Conservation (phyloP, 2,329 filamentous ascomycete species). For the Trichocomaceae sp. region DNA sequence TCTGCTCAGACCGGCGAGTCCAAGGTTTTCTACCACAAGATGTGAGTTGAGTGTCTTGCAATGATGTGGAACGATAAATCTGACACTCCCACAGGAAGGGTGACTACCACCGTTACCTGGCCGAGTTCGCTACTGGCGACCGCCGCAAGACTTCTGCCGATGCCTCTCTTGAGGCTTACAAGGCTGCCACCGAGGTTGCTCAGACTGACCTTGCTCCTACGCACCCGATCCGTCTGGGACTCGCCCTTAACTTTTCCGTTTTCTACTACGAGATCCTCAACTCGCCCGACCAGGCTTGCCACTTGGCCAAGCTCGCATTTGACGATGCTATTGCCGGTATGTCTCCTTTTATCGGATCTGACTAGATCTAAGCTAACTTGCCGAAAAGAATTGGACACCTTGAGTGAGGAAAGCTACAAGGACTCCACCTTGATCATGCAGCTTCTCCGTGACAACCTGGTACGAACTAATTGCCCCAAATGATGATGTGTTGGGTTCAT, state of each 20-base stretch:
- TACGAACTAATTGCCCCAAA: slow-evolving; percentile 34
- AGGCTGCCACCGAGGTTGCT: slow-evolving; percentile 83
- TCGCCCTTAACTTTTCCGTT: slow-evolving; percentile 93
- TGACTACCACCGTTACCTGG: slow-evolving; percentile 98
- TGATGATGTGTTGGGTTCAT: background rate
- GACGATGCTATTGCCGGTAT: slow-evolving; percentile 87
- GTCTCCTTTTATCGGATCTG: slow-evolving; percentile 22
- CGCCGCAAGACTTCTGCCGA: slow-evolving; percentile 92
- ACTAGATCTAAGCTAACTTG: slow-evolving; percentile 17
- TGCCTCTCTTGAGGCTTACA: slow-evolving; percentile 95
- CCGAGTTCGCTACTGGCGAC: slow-evolving; percentile 90
- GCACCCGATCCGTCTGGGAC: slow-evolving; percentile 85
- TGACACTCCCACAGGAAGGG: slow-evolving; percentile 67
- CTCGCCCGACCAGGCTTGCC: slow-evolving; percentile 95
- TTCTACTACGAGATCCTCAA: slow-evolving; percentile 99
- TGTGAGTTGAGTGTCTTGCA: slow-evolving; percentile 62
- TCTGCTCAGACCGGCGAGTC: slow-evolving; percentile 95
- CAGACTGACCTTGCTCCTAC: slow-evolving; percentile 84
- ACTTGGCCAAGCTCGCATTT: slow-evolving; percentile 92
- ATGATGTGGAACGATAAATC: background rate
- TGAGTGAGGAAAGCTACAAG: slow-evolving; percentile 99
- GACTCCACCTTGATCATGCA: slow-evolving; percentile 99
- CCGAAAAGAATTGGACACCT: slow-evolving; percentile 75
- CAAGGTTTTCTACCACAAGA: slow-evolving; percentile 99
- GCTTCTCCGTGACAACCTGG: slow-evolving; percentile 92